These are phyloP conservation scores for Candida jianshihensis DNA, from an alignment of 805 yeast species.

Conservation along the genomic window DNA sequence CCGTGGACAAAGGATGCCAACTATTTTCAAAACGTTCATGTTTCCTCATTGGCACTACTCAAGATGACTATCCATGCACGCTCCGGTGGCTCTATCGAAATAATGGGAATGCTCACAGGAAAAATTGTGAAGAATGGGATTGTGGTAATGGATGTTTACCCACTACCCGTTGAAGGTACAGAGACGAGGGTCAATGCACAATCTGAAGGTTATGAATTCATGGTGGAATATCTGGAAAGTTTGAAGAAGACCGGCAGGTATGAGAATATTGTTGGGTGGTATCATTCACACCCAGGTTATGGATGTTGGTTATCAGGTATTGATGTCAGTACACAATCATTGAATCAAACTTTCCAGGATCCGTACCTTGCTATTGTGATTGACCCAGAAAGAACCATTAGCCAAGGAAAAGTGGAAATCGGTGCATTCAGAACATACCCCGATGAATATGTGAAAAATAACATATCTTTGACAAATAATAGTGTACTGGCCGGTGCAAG, in stretches of 20 bases:
- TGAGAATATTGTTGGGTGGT: conserved; percentile 93
- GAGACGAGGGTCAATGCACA: conserved; percentile 95
- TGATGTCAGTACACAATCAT: conserved; percentile 81
- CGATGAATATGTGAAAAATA: conserved; percentile 22
- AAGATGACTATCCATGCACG: conserved; percentile 79
- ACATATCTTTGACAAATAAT: conserved; percentile 1
- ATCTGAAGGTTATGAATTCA: conserved; percentile 88
- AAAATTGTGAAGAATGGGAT: conserved; percentile 48
- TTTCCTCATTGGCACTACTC: conserved; percentile 64
- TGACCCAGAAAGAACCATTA: conserved; percentile 67
- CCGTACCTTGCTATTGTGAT: conserved; percentile 86
- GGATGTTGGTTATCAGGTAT: conserved; percentile 95
- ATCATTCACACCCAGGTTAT: conserved; percentile 97
- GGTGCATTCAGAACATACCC: conserved; percentile 82
- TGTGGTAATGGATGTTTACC: conserved; percentile 73
- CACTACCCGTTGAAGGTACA: conserved; percentile 91
- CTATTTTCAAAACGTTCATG: conserved; percentile 53
- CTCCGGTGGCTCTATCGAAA: conserved; percentile 79
- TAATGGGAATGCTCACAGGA: conserved; percentile 95
- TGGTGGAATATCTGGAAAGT: conserved; percentile 73
- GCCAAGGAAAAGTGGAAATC: conserved; percentile 64
- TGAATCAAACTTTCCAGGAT: conserved; percentile 85
- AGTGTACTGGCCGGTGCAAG: conserved; percentile 6
- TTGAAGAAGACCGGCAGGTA: conserved; percentile 41
- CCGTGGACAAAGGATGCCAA: conserved; percentile 56